Evolutionary conservation across 2,329 filamentous ascomycete species (phyloP), one percentile per base, ranked within the genome.

Genomic region (Rhynchosporium secalis): DNA sequence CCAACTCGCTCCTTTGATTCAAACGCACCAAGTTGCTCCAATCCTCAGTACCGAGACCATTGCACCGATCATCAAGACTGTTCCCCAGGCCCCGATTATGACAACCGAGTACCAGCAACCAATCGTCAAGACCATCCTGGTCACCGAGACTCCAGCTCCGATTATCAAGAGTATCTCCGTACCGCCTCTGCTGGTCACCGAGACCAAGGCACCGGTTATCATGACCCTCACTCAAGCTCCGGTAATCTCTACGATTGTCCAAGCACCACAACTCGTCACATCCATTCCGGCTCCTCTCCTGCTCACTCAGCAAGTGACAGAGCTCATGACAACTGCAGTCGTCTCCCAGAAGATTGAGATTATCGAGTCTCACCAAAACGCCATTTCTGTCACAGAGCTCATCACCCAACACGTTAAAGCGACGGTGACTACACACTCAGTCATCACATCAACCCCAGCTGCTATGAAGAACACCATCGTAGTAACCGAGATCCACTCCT

Each of bases 21-120:
- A 56, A 5, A 56, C 54, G 2, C 54, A 56, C 40, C n/a, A 56
- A 20, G 54, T 56, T 15, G 54, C 54, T 36, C 54, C 54, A 20
- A 56, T 56, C 29, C 29, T 56, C 54, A 56, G 54, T 40, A 56
- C 54, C 54, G 54, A 56, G 54, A 45, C 36, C 40, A 6, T 56
- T 15, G 54, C 54, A 28, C 54, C 54, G 12, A 43, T 56, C 10
- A 46, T 56, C 54, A 43, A 56, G 54, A 56, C 54, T 8, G 29
- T 56, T 2, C 33, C 54, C 13, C 54, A 56, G 40, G 54, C 54
- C 10, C 54, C 54, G n/a, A 10, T 20, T 9, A 45, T 31, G 38
- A 41, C 40, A 26, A 56, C 54, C 29, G 54, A 56, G 54, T 45
- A 43, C 40, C 54, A 56, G 29, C 38, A 41, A 10, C 54, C 54